These are phyloP conservation scores for Wickerhamiella kazuoi DNA, from an alignment of 805 yeast species.

Conservation along the genomic window DNA sequence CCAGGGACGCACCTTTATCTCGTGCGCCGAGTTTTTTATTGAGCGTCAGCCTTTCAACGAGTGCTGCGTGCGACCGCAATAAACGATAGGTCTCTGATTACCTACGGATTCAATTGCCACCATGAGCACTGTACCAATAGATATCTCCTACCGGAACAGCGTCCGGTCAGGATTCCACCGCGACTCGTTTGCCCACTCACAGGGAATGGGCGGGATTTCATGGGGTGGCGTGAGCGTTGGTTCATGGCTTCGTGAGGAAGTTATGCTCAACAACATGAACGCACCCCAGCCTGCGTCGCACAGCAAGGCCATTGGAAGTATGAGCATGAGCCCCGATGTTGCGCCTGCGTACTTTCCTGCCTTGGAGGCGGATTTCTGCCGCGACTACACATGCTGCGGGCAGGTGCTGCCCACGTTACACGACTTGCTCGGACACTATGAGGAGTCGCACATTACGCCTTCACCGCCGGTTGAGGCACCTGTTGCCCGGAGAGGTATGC, in stretches of 20 bases:
- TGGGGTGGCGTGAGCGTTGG: conserved; percentile 96
- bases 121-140: conserved; percentile 25
- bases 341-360: conserved; percentile 72
- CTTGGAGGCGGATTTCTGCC: conserved; percentile 88
- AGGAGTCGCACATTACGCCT: conserved; percentile 75
- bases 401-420: conserved; percentile 80
- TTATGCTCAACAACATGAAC: conserved; percentile 16
- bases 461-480: conserved; percentile 29
- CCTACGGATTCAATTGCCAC: too few relatives aligned
- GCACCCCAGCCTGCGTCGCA: conserved; percentile 10
- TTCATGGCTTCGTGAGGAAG: conserved; percentile 86
- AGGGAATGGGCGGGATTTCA: conserved; percentile 93
- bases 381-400: conserved; percentile 94
- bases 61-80: too few relatives aligned
- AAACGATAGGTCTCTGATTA: too few relatives aligned
- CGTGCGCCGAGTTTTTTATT: too few relatives aligned
- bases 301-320: conserved; percentile 10
- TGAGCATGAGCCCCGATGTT: conserved; percentile 49
- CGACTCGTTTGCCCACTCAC: conserved; percentile 87
- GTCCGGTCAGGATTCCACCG: conserved; percentile 39
- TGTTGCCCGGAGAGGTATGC: conserved; percentile 22
- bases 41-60: too few relatives aligned
- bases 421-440: conserved; percentile 84
- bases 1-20: too few relatives aligned
- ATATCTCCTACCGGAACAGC: conserved; percentile 23